Conservation (phyloP, 2,329 filamentous ascomycete genomes). For the Aureobasidium sp. region DNA sequence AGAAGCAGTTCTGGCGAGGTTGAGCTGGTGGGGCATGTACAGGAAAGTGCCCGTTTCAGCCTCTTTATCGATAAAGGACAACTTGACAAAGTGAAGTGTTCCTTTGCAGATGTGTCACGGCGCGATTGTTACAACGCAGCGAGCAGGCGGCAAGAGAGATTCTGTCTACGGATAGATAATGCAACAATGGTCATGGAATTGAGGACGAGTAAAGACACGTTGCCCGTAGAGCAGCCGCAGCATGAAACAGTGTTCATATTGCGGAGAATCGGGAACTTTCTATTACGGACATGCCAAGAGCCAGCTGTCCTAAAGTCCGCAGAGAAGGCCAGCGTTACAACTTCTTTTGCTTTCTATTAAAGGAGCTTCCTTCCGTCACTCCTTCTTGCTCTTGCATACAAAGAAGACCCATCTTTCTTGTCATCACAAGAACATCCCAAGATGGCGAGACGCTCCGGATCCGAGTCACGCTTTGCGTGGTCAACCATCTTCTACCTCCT, state of each 20-base stretch:
- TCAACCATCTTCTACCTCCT: constrained; percentile 85
- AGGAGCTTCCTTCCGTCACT: not conserved
- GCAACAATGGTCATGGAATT: not conserved
- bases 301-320: not conserved
- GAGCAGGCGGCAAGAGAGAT: not conserved
- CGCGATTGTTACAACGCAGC: not conserved
- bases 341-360: constrained; percentile 9
- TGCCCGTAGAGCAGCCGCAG: not conserved
- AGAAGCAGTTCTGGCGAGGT: not conserved
- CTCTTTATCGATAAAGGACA: not conserved
- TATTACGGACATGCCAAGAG: not conserved
- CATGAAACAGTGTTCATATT: not conserved
- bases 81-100: not conserved
- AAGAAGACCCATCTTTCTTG: constrained; percentile 4
- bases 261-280: constrained; percentile 1
- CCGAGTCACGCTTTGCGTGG: constrained; percentile 43
- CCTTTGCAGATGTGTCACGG: not conserved
- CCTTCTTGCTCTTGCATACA: not conserved
- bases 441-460: constrained; percentile 17
- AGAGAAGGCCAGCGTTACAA: not conserved
- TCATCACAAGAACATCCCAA: constrained; percentile 3
- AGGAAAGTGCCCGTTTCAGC: not conserved
- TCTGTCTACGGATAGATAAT: not conserved
- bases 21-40: not conserved
- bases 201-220: not conserved